phyloP scores from a whole-genome alignment of 768 basidiomycete species.

The Rhodosporidiobolus sp. region DNA sequence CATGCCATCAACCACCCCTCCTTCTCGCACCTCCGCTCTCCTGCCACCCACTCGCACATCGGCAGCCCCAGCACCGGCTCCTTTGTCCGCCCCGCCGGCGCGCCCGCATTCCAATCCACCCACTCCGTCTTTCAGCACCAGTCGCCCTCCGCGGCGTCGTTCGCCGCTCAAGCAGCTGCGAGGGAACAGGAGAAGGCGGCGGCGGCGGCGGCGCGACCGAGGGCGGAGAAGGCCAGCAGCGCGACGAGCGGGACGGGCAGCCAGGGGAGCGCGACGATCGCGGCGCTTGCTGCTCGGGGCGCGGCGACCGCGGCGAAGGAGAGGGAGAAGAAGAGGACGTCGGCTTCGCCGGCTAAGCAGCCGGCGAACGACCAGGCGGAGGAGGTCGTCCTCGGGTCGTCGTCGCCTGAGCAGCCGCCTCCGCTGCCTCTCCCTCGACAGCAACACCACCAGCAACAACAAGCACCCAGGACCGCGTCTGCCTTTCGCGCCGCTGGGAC shows the following conservation, averaged over 20 bases:
- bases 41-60: too few species aligned
- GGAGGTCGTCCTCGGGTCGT: neutral
- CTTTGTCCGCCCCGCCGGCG: too few species aligned
- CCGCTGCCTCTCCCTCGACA: neutral
- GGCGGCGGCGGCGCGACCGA: neutral
- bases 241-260: conserved; percentile 14
- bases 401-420: neutral
- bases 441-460: too few species aligned
- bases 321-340: neutral
- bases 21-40: conserved; percentile 9
- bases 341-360: neutral
- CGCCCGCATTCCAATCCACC: too few species aligned
- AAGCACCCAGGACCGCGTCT: neutral
- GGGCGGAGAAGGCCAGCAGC: conserved; percentile 4
- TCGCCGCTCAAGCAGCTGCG: neutral
- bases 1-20: neutral
- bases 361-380: neutral
- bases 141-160: too few species aligned
- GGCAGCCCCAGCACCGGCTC: too few species aligned
- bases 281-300: neutral
- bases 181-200: neutral
- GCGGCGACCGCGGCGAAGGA: neutral
- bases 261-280: conserved; percentile 30
- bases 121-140: too few species aligned
- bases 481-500: neutral